phyloP scores from a whole-genome alignment of 257 asterid genomes.

The Solanum etuberosum region DNA sequence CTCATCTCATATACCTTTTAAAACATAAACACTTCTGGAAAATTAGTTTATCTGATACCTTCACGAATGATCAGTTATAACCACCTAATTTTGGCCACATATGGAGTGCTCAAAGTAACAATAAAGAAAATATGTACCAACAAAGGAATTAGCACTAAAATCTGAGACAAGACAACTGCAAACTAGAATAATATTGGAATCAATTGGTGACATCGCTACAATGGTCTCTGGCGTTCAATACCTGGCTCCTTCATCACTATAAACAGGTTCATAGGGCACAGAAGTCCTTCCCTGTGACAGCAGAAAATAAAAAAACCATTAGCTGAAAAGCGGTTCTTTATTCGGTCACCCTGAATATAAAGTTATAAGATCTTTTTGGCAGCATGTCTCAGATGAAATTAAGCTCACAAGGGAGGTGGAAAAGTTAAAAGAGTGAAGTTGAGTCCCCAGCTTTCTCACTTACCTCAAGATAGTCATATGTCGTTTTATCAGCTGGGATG shows the following conservation, averaged over 20 bases:
- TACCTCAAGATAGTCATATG: slow-evolving; percentile 86
- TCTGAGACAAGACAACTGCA: neutral
- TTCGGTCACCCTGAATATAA: neutral
- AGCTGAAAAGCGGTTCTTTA: neutral
- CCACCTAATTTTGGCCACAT: neutral
- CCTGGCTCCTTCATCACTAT: slow-evolving; percentile 93
- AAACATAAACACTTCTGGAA: neutral
- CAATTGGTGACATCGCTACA: neutral
- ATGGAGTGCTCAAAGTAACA: neutral
- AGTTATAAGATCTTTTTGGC: neutral
- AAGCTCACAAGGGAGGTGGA: neutral
- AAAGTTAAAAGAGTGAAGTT: neutral
- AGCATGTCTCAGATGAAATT: neutral
- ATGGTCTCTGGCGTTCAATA: slow-evolving; percentile 3
- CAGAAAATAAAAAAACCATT: neutral
- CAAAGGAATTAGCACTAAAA: neutral
- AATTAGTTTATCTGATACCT: neutral
- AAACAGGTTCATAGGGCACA: slow-evolving; percentile 76
- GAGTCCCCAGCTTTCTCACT: slow-evolving; percentile 3
- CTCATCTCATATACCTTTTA: neutral
- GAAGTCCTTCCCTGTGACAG: slow-evolving; percentile 73
- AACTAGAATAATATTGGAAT: neutral
- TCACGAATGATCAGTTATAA: neutral
- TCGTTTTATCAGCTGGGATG: slow-evolving; percentile 87
- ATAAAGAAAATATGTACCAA: neutral